Percentiles rank a stretch among this genome's conserved stretches.
phyloP scores from a whole-genome alignment of 352 stramenopile species.

The Phytopythium mirpurense region DNA sequence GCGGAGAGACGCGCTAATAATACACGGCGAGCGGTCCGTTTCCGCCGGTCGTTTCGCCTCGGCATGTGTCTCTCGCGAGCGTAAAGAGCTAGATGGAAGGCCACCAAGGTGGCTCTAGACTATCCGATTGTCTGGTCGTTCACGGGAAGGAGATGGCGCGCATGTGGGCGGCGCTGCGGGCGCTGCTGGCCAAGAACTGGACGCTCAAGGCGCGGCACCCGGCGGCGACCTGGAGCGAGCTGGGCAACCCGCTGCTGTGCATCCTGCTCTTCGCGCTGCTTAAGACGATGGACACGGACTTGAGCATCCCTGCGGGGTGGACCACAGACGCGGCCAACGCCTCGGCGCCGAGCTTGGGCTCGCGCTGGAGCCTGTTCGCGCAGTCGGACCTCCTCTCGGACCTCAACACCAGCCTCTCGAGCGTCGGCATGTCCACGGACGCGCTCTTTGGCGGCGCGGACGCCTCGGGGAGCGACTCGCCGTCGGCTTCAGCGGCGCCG shows the following conservation, averaged over 20 bases:
- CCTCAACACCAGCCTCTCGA: conserved; percentile 13
- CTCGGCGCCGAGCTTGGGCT: conserved; percentile 23
- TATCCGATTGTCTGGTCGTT: no score
- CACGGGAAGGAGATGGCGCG: background rate
- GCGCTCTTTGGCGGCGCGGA: background rate
- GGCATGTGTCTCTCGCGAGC: no score
- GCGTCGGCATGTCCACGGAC: conserved; percentile 3
- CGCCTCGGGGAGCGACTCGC: background rate
- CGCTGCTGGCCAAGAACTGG: conserved; percentile 73
- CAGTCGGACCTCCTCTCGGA: conserved; percentile 18
- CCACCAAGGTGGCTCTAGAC: no score
- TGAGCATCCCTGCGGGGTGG: conserved; percentile 48
- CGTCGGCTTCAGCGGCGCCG: background rate
- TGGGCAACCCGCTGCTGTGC: conserved; percentile 64
- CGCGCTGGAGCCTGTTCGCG: conserved; percentile 40
- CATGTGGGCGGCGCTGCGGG: conserved; percentile 13
- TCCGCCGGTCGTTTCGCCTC: background rate
- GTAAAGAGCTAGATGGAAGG: no score
- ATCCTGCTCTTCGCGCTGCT: conserved; percentile 68
- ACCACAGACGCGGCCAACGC: conserved; percentile 24
- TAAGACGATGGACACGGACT: conserved; percentile 49
- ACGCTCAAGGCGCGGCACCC: conserved; percentile 61
- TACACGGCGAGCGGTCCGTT: background rate
- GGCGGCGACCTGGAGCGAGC: conserved; percentile 53
- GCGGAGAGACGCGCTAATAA: background rate